phyloP scores from a whole-genome alignment of 2,329 filamentous ascomycete genomes.

The Tetracladium maxilliforme region DNA sequence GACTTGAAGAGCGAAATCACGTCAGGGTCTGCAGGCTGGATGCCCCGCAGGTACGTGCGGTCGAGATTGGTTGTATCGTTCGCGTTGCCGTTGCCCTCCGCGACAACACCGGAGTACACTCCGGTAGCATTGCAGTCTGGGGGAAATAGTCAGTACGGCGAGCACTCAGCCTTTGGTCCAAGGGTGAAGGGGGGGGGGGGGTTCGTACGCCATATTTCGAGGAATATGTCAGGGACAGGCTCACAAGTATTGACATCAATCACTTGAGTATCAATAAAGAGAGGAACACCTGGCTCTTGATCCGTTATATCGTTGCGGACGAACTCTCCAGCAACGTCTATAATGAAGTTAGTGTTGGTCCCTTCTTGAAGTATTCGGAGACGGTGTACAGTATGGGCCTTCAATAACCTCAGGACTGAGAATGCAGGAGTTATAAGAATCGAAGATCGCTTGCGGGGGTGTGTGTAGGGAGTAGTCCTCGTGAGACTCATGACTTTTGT shows the following conservation, averaged over 20 bases:
- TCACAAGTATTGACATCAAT: conserved; percentile 38
- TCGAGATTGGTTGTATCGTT: conserved; percentile 12
- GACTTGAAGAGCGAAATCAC: conserved; percentile 23
- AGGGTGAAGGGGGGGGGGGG: neutral
- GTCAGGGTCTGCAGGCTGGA: conserved; percentile 21
- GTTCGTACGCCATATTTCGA: conserved; percentile 35
- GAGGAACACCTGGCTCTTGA: conserved; percentile 27
- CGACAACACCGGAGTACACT: conserved; percentile 29
- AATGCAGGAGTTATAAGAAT: conserved; percentile 27
- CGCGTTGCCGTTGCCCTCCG: conserved; percentile 23
- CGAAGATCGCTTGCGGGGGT: conserved; percentile 20
- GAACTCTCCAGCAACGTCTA: conserved; percentile 32
- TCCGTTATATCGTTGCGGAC: conserved; percentile 32
- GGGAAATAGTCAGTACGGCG: neutral
- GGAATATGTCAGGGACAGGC: conserved; percentile 27
- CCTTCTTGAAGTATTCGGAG: no score
- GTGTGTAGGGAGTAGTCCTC: conserved; percentile 16
- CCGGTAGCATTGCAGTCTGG: conserved; percentile 24
- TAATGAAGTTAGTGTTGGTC: conserved; percentile 9
- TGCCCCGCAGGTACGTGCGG: conserved; percentile 20
- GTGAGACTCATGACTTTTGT: conserved; percentile 6
- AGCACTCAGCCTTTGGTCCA: conserved; percentile 3
- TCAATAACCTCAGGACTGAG: conserved; percentile 34
- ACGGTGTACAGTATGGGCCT: conserved; percentile 37
- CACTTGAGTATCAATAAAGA: conserved; percentile 35